Evolutionary conservation across 2,329 filamentous ascomycete species (phyloP).

Genomic region (Nannizzia gypsea): DNA sequence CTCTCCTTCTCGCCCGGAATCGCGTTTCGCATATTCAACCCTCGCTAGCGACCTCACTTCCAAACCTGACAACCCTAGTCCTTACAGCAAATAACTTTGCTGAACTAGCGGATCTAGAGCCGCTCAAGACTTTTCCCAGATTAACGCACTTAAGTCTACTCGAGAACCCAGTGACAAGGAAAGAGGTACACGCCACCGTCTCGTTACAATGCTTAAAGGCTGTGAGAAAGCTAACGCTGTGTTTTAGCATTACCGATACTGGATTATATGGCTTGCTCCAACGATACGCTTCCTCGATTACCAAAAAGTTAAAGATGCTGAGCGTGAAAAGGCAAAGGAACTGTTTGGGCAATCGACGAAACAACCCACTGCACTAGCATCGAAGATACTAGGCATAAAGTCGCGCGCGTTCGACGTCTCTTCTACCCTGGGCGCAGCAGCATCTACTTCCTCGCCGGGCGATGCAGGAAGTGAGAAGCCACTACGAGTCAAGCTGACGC

Average conservation of each 20-base stretch:
- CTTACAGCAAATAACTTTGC: constrained; percentile 69
- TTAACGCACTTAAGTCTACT: constrained; percentile 70
- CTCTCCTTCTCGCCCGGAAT: constrained; percentile 81
- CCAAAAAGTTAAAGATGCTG: constrained; percentile 75
- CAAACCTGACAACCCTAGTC: constrained; percentile 69
- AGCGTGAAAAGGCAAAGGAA: constrained; percentile 62
- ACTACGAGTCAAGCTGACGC: constrained; percentile 72
- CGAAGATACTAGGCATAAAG: constrained; percentile 75
- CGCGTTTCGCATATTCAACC: constrained; percentile 72
- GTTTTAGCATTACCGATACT: constrained; percentile 74
- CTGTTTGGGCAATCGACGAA: constrained; percentile 65
- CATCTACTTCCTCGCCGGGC: constrained; percentile 19
- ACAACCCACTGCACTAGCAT: constrained; percentile 68
- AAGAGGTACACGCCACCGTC: constrained; percentile 57
- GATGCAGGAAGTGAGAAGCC: constrained; percentile 45
- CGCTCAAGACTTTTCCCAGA: constrained; percentile 54
- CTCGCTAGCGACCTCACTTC: constrained; percentile 60
- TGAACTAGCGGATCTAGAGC: constrained; percentile 79
- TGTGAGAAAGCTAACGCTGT: background rate
- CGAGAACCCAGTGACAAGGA: constrained; percentile 83
- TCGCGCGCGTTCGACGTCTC: constrained; percentile 58
- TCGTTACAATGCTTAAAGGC: background rate
- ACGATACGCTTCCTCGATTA: constrained; percentile 84
- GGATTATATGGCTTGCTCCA: constrained; percentile 78
- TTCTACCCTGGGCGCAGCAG: constrained; percentile 28